A percentile compares a stretch with the other conserved stretches of the same genome.
These are phyloP conservation scores for Pichia rugopelliculosa DNA, from an alignment of 805 yeast species.

Conservation along the genomic window DNA sequence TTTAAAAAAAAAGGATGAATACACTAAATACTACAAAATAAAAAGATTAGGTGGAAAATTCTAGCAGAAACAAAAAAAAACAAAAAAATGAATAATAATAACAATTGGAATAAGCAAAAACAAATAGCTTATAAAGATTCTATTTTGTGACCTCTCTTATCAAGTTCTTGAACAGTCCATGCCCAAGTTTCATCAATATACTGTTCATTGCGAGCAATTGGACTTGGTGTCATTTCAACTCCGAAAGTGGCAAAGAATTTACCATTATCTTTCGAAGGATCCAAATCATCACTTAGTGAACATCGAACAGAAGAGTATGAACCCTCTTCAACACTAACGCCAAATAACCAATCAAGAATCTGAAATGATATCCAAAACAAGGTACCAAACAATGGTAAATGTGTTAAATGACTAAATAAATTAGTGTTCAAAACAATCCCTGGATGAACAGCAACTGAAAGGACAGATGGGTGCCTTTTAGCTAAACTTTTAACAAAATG, in stretches of 20 bases:
- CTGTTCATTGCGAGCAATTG: constrained; percentile 48
- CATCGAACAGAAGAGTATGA: constrained; percentile 57
- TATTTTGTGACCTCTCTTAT: constrained; percentile 39
- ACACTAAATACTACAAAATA: too few relatives aligned
- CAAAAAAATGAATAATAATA: not conserved
- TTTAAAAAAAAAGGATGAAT: too few relatives aligned
- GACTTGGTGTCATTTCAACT: constrained; percentile 45
- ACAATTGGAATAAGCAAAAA: not conserved
- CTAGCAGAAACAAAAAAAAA: not conserved
- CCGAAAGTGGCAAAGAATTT: constrained; percentile 62
- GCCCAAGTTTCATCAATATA: constrained; percentile 69
- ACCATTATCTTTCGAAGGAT: constrained; percentile 55
- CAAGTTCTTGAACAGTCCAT: constrained; percentile 62
- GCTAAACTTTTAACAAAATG: constrained; percentile 64
- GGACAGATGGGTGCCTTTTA: constrained; percentile 54
- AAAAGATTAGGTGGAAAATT: too few relatives aligned
- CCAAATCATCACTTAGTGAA: constrained; percentile 46
- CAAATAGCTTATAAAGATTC: not conserved
- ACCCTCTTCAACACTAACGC: constrained; percentile 68
- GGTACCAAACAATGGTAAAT: constrained; percentile 70
- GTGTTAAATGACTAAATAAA: constrained; percentile 67
- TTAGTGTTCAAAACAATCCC: constrained; percentile 83
- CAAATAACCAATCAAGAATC: constrained; percentile 58
- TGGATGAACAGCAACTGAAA: constrained; percentile 67
- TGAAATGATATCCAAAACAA: constrained; percentile 67